Percentiles rank a stretch among this genome's conserved stretches.
Conservation (phyloP, 306 rosid species). For the Purshia tridentata region DNA sequence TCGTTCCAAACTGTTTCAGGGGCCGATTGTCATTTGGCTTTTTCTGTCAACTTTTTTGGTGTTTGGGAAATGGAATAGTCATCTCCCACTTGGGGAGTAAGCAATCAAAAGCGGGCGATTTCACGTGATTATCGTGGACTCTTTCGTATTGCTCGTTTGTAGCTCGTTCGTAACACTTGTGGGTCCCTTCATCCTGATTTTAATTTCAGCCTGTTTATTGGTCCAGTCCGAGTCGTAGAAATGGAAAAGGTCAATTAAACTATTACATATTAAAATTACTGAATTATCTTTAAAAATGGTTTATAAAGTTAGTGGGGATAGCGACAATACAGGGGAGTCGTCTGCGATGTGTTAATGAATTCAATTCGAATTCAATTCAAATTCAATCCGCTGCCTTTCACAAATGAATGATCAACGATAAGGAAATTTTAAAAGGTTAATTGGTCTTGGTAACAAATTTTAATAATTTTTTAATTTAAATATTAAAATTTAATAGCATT, state of each 20-base stretch:
- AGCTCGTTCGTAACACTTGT: not conserved
- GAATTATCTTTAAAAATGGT: no score
- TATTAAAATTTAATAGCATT: no score
- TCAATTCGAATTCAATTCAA: no score
- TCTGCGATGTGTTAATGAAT: no score
- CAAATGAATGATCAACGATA: no score
- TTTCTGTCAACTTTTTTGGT: constrained; percentile 11
- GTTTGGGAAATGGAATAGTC: constrained; percentile 21
- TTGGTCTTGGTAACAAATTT: no score
- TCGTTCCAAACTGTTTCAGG: constrained; percentile 11
- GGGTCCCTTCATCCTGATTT: constrained; percentile 5
- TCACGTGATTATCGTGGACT: constrained; percentile 33
- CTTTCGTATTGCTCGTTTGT: not conserved
- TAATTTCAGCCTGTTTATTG: not conserved
- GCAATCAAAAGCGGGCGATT: constrained; percentile 24
- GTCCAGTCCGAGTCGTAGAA: not conserved
- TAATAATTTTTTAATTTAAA: no score
- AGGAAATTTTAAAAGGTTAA: no score
- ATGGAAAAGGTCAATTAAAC: constrained; percentile 12
- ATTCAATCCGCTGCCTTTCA: no score
- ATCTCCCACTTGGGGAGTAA: not conserved
- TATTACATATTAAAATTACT: no score
- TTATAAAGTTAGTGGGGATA: no score
- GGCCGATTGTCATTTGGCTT: constrained; percentile 44
- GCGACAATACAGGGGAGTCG: no score